Evolutionary conservation across 2,329 filamentous ascomycete genomes (phyloP), one percentile per base, ranked within the genome.

Genomic region (Reticulascus tulasneorum): DNA sequence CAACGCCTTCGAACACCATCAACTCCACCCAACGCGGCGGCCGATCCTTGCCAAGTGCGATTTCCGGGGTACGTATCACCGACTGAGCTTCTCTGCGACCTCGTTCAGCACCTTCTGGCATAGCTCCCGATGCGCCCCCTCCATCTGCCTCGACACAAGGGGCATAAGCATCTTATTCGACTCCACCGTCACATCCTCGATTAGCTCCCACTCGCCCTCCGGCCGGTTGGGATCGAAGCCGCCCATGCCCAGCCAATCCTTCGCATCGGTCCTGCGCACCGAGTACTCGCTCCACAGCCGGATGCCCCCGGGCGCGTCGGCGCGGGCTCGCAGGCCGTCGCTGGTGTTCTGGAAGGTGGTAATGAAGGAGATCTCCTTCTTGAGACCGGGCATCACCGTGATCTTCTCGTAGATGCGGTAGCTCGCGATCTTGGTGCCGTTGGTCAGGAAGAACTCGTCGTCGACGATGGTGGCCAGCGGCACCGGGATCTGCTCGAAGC

Each of bases 311-410:
- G 60, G 54, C 5, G 67, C 66, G 25, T 64, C 54, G 31, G 63
- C 67, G 24, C 67, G 56, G 35, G 61, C 61, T n/a, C 67, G 59
- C 20, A 67, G 51, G 30, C 67, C 67, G 23, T 55, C 49, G 16
- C 55, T 52, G 21, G 64, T 58, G 40, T 51, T 56, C 48, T 71
- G 67, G 42, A 71, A 68, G 19, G 66, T 57, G 41, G 63, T 64
- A 5, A 62, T 61, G 38, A 71, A 62, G 33, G 46, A 47, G 23
- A 71, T 56, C 21, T 62, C 58, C 47, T 62, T 68, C 29, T 47
- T 54, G 5, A 52, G 54, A 29, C 65, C 62, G 1, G 67, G 64
- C 7, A 68, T 55, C 17, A 67, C 46, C 12, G 49, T 50, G 38
- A 63, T 48, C 21, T 50, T 41, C 42, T 63, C 59, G 29, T 51